Evolutionary conservation across 2,329 filamentous ascomycete genomes (phyloP).

Genomic region (Ophiostoma ulmi): DNA sequence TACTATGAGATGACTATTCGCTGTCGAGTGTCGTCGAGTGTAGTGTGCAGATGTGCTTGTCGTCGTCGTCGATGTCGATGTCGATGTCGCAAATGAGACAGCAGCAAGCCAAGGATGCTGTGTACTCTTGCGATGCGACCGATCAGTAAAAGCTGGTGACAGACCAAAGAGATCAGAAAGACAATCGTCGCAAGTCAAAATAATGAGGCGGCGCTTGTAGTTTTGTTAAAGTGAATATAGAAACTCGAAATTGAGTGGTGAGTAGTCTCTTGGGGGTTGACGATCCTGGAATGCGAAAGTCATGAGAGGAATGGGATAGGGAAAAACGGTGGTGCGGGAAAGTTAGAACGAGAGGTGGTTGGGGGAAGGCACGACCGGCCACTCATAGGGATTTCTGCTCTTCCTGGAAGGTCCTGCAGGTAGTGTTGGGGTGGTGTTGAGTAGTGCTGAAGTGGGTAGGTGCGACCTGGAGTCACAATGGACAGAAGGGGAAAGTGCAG

Average conservation of each 20-base stretch:
- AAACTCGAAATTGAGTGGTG: not conserved
- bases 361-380: constrained; percentile 24
- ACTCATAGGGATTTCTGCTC: constrained; percentile 19
- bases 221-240: constrained; percentile 16
- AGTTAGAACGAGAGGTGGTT: constrained; percentile 23
- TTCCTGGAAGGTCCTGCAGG: constrained; percentile 11
- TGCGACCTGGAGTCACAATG: constrained; percentile 9
- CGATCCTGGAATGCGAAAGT: constrained; percentile 19
- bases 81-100: not conserved
- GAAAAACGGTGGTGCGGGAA: constrained; percentile 16
- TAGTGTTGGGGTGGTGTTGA: constrained; percentile 7
- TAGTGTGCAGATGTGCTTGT: not conserved
- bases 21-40: not conserved
- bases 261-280: constrained; percentile 11
- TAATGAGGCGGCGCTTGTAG: constrained; percentile 8
- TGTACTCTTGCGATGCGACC: constrained; percentile 13
- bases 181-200: not conserved
- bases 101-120: constrained; percentile 15
- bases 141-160: not conserved
- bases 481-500: constrained; percentile 9
- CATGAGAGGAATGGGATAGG: constrained; percentile 17
- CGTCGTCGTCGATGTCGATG: not conserved
- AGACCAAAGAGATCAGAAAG: not conserved
- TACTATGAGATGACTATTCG: not conserved
- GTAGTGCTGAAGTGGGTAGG: constrained; percentile 16